A percentile compares a stretch with the other conserved stretches of the same genome.
These are phyloP conservation scores for Actinomortierella ambigua DNA, from an alignment of 371 early-diverging fungal genomes.

Conservation along the genomic window DNA sequence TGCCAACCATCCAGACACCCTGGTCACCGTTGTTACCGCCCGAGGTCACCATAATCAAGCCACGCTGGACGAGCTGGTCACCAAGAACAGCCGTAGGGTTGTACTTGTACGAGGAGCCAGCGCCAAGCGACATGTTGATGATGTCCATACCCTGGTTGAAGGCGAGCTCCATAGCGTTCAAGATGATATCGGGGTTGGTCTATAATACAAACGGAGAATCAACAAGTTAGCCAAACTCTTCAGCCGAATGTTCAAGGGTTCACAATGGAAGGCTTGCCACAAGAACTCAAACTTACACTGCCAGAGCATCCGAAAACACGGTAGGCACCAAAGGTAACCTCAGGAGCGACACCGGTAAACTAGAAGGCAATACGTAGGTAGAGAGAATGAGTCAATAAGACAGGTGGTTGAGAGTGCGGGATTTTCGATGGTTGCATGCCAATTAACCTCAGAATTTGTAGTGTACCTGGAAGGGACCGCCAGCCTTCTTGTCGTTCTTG, in stretches of 20 bases:
- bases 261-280: neutral
- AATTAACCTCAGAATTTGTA: too few relatives aligned
- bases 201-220: neutral
- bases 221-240: neutral
- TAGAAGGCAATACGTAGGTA: neutral
- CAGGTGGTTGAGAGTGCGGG: too few relatives aligned
- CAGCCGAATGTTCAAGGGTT: too few relatives aligned
- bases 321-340: conserved; percentile 65
- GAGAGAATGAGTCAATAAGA: too few relatives aligned
- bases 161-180: conserved; percentile 63
- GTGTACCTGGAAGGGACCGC: too few relatives aligned
- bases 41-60: conserved; percentile 58
- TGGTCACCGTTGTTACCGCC: conserved; percentile 75
- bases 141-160: conserved; percentile 61
- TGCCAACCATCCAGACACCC: conserved; percentile 44
- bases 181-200: conserved; percentile 45
- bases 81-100: conserved; percentile 51
- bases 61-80: conserved; percentile 43
- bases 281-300: conserved; percentile 5
- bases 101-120: conserved; percentile 48
- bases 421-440: too few relatives aligned
- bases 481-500: conserved; percentile 12
- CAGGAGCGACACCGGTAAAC: conserved; percentile 67
- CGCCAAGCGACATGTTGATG: conserved; percentile 69
- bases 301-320: conserved; percentile 67